Evolutionary conservation across 2,329 filamentous ascomycete species (phyloP).

Genomic region (Penicillium sp.): DNA sequence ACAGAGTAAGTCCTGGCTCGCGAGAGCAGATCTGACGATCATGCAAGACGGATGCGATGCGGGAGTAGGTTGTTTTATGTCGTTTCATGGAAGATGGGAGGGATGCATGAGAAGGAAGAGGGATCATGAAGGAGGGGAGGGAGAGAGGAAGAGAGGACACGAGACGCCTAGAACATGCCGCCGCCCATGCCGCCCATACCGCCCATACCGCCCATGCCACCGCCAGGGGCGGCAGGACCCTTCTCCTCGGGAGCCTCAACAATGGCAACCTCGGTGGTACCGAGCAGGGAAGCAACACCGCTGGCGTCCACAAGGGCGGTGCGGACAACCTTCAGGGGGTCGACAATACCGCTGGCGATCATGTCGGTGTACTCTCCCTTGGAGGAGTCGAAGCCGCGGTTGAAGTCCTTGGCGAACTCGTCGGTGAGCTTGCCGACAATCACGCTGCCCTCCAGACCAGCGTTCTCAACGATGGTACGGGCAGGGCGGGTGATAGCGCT

Average conservation of each 20-base stretch:
- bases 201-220: constrained; percentile 49
- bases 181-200: constrained; percentile 58
- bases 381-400: constrained; percentile 94
- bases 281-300: constrained; percentile 92
- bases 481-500: constrained; percentile 95
- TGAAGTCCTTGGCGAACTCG: constrained; percentile 86
- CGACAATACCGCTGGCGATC: constrained; percentile 93
- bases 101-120: too few relatives aligned
- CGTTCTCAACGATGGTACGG: constrained; percentile 94
- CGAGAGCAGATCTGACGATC: too few relatives aligned
- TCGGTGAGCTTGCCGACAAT: constrained; percentile 97
- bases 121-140: constrained; percentile 3
- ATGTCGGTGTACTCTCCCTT: constrained; percentile 99
- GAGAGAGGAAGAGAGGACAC: constrained; percentile 1
- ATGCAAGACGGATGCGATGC: too few relatives aligned
- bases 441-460: constrained; percentile 89
- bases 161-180: constrained; percentile 56
- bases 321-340: constrained; percentile 98
- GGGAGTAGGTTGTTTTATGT: too few relatives aligned
- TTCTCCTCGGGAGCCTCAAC: constrained; percentile 95
- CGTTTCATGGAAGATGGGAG: too few relatives aligned
- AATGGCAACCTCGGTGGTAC: constrained; percentile 96
- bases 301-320: constrained; percentile 91
- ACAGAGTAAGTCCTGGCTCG: too few relatives aligned
- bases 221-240: constrained; percentile 50